Base-by-base conservation (phyloP, 352 stramenopile genomes). In the Thalassiosira exigua region DNA sequence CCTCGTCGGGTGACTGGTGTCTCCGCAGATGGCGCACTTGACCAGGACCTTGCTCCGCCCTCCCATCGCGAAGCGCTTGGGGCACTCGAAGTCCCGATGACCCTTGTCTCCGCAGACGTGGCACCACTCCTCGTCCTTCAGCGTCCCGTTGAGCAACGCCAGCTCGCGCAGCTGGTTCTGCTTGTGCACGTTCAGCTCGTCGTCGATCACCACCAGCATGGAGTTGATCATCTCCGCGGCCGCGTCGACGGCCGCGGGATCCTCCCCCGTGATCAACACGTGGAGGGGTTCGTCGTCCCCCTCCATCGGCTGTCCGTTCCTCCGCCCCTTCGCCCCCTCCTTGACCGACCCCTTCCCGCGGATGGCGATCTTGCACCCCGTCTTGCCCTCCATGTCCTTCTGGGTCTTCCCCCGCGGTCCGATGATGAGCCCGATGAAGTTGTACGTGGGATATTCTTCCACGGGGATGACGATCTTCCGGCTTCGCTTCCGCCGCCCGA, bases 371-470 rank as follows among this genome's bases (percentile, higher is more conserved):
- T 99, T 99, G 90, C 96, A 99, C 61, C 97, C 96, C 3, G 96
- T 98, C 82, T 99, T 97, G 42, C 93, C 93, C 86, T 99, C 97
- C 92, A 99, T 97, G 57, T 97, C 96, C 82, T 99, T 99, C 81
- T 99, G 97, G 17, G 97, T 99, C 79, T 98, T 99, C 7, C 97
- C 98, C 12, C 97, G 92, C 1, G 98, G 97, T 11, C 97, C 98
- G 61, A 99, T 99, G 82, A 99, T 99, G 30, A 99, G 84, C 1
- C 96, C 97, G 53, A 99, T 99, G 84, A 99, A 99, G 85, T 99
- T 99, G 90, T 99, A 99, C 3, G 92, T 96, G 0, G 97, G 98
- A 90, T 97, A 98, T 42, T 99, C 95, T 44, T 98, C 96, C 42
- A 98, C 90, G 0, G 97, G 97, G 82, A 99, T 99, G 74, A 97